Percentiles rank a stretch among this genome's conserved stretches.
Conservation (phyloP, 139 green algal genomes). For the Penium margaritaceum region DNA sequence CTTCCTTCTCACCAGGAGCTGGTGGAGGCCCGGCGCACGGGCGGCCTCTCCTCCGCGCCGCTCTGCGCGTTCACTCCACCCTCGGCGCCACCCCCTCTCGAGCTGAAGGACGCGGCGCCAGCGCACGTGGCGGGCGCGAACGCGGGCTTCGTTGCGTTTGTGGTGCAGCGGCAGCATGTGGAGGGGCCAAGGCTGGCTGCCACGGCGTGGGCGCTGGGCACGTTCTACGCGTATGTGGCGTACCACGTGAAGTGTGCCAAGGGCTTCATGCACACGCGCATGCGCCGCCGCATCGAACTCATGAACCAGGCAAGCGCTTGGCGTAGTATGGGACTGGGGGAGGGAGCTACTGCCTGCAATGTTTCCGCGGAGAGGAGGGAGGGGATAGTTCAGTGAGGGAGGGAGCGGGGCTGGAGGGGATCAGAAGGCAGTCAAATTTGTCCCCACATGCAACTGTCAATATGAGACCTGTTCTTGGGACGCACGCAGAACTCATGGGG, state of each 20-base stretch:
- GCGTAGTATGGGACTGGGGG: background rate
- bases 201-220: conserved; percentile 16
- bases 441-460: too few species aligned
- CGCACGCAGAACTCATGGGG: too few species aligned
- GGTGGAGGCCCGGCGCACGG: conserved; percentile 23
- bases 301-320: conserved; percentile 25
- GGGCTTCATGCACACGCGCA: conserved; percentile 41
- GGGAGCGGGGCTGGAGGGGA: too few species aligned
- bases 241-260: conserved; percentile 44
- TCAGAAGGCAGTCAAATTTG: too few species aligned
- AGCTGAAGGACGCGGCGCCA: conserved; percentile 32
- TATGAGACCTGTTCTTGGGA: too few species aligned
- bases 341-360: too few species aligned
- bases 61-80: conserved; percentile 37
- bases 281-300: conserved; percentile 26
- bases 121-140: conserved; percentile 22
- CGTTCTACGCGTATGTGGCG: conserved; percentile 37
- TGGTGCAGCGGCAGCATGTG: conserved; percentile 26
- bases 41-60: conserved; percentile 2
- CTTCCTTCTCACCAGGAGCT: conserved; percentile 43
- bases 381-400: too few species aligned
- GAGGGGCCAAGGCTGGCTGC: conserved; percentile 12
- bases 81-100: conserved; percentile 17
- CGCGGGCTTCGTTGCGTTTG: conserved; percentile 38
- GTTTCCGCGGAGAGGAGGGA: too few species aligned